Evolutionary conservation across 495 filamentous ascomycete species (phyloP).

Genomic region (Penicillium subrubescens): DNA sequence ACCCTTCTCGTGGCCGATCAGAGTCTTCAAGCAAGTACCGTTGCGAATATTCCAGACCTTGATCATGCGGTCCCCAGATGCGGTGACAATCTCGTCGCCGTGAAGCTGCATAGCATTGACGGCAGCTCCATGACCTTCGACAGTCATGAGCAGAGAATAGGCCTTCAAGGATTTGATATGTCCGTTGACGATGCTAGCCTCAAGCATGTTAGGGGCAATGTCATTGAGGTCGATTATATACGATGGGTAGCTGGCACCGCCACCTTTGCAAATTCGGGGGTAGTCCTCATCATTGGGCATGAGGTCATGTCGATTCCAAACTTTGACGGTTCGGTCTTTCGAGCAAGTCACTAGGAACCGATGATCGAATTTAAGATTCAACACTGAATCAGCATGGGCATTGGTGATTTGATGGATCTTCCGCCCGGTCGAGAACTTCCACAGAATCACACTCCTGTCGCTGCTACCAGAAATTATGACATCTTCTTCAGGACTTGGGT

Average conservation of each 20-base stretch:
- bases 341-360: conserved; percentile 93
- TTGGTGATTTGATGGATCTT: conserved; percentile 68
- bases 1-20: conserved; percentile 87
- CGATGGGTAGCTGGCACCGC: conserved; percentile 49
- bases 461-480: conserved; percentile 92
- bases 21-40: conserved; percentile 71
- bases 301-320: conserved; percentile 83
- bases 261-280: conserved; percentile 42
- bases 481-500: conserved; percentile 86
- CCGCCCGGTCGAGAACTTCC: conserved; percentile 89
- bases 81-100: conserved; percentile 85
- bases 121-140: conserved; percentile 84
- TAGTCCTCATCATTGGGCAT: conserved; percentile 70
- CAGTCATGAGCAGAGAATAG: conserved; percentile 74
- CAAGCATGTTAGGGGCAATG: conserved; percentile 47
- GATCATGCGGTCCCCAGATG: conserved; percentile 87
- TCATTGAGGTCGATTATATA: conserved; percentile 56
- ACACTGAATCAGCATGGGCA: conserved; percentile 86
- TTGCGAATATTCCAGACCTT: conserved; percentile 91
- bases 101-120: conserved; percentile 96
- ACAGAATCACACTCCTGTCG: conserved; percentile 85
- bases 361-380: conserved; percentile 94
- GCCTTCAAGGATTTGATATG: conserved; percentile 47
- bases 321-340: conserved; percentile 93
- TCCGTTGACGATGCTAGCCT: conserved; percentile 42